Base-by-base conservation (phyloP, 768 basidiomycete genomes). In the Multifurca ochricompacta region DNA sequence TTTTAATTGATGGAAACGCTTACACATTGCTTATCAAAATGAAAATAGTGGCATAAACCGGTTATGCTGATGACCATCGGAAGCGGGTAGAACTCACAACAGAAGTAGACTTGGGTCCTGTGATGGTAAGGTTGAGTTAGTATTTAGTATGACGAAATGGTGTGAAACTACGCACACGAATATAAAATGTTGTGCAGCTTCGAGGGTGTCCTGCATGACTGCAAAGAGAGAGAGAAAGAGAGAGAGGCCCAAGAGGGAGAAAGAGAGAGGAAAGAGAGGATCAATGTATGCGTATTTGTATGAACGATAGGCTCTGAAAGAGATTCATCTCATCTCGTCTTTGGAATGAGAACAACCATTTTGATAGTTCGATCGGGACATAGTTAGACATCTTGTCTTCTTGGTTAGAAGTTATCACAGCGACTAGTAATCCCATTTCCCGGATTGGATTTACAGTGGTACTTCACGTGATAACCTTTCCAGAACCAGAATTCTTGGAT, bases 71-170 rank as follows among this genome's bases (percentile, higher is more conserved):
- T 42, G 60, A 51, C 40, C 54, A 57, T 63, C 58, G 54, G 19
- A 21, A 35, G 19, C 27, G 36, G 19, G 21, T 3, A 28, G 25
- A 31, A 80, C 85, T 71, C 68, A 89, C 87, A 85, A 74, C 86
- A 89, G 70, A 90, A 89, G 74, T 87, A 87, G 67, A 88, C 78
- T 71, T 90, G 87, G 34, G 77, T 75, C 48, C 75, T 77, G 49
- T 25, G 30, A 16, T n/a, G 14, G 35, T 50, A 10, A n/a, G 23
- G 25, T n/a, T 35, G 31, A 40, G 27, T 28, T 3, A 30, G 19
- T 21, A 14, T 10, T 40, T 48, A 36, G 42, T 32, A 16, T 31
- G 31, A 48, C 34, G 32, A 1, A 42, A 41, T 23, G 54, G 39
- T 3, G 11, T 23, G 37, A 56, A 41, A 25, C 31, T 13, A 72